Evolutionary conservation across 176 grass and related monocot species (phyloP), one percentile per base, ranked within the genome.

Genomic region (Eremochloa ophiuroides): DNA sequence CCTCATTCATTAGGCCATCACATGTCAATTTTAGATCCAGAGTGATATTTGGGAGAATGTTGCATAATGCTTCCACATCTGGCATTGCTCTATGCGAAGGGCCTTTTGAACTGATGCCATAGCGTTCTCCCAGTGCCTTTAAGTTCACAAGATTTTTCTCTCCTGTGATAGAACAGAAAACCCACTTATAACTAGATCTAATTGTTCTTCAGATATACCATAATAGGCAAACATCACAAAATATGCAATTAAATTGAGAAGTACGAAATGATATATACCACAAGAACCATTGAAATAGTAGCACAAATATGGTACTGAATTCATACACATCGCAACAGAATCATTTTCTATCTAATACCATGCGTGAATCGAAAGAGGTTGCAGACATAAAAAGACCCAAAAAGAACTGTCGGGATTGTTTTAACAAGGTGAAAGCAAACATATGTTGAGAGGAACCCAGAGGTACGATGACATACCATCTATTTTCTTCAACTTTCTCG

Each of bases 61-160:
- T 66, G 68, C 84, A 85, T 66, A 93, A 65, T 38, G 59, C 42
- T 30, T 31, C 84, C 74, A 95, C 92, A 76, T 98, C 92, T 61
- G 30, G 46, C 95, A 98, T 93, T 44, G 92, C 95, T 93, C 92
- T 88, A 71, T 98, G 92, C 8, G 86, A 25, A 62, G 50, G 26
- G 23, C 53, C 86, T 10, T 73, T 6, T 23, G 72, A 51, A 80
- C 1, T 3, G 61, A 94, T 85, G 1, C 31, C 62, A 40, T 90
- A 94, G 80, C 86, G 75, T 53, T 88, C 7, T 30, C 85, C 59
- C 18, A 97, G 66, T 22, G 82, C 77, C 51, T 37, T n/a, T 75
- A 94, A 37, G 39, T 34, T 66, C 38, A 20, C 3, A 4, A 3
- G 50, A 65, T 62, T 37, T 23, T 37, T 86, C 13, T 63, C 37